Percentiles rank a stretch among this genome's conserved stretches.
Conservation (phyloP, 1,139 yeast species). For the Kluyveromyces sp. region DNA sequence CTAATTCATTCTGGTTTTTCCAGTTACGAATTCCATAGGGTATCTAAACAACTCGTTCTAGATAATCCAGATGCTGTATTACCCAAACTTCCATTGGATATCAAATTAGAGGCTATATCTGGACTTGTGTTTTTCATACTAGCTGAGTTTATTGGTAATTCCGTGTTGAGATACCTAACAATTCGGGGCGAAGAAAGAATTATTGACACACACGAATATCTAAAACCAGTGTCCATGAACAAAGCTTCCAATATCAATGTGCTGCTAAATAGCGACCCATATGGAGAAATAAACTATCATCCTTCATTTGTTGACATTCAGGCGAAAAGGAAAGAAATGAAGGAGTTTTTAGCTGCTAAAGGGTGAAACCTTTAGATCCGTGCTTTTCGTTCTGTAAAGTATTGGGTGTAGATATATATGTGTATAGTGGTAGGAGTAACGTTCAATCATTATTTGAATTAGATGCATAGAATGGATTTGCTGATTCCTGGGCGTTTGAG, state of each 20-base stretch:
- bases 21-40: slow-evolving; percentile 27
- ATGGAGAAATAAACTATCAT: slow-evolving; percentile 25
- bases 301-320: slow-evolving; percentile 25
- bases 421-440: not conserved
- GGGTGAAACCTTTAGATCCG: not conserved
- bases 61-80: not conserved
- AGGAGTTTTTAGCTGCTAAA: slow-evolving; percentile 14
- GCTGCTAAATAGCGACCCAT: slow-evolving; percentile 23
- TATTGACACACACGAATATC: slow-evolving; percentile 18
- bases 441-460: not conserved
- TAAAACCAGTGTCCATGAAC: slow-evolving; percentile 23
- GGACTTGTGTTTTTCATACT: slow-evolving; percentile 21
- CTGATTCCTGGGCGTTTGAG: not conserved
- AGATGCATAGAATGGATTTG: slow-evolving; percentile 5
- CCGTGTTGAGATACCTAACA: slow-evolving; percentile 19
- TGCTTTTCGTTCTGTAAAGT: no score
- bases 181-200: slow-evolving; percentile 14
- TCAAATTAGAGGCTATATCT: slow-evolving; percentile 21
- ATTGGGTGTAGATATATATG: no score
- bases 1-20: slow-evolving; percentile 29
- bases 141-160: slow-evolving; percentile 22
- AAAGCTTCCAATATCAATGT: slow-evolving; percentile 26
- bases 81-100: slow-evolving; percentile 22
- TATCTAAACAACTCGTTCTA: slow-evolving; percentile 14
- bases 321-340: slow-evolving; percentile 19